Evolutionary conservation across 2,329 filamentous ascomycete species (phyloP).

Genomic region (Lizonia empirigonia): DNA sequence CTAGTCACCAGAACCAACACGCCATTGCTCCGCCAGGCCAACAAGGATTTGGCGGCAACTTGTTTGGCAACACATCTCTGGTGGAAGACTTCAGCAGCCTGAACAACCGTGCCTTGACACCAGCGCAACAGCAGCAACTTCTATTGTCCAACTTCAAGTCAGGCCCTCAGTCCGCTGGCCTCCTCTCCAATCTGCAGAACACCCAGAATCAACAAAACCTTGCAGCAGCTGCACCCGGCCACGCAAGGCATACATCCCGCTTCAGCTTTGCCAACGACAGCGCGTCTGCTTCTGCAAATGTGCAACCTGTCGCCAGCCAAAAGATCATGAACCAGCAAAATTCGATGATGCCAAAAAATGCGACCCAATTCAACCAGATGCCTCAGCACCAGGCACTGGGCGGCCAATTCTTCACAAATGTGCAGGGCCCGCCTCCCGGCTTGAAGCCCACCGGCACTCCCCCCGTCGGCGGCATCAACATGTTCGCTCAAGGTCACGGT

Average conservation of each 20-base stretch:
- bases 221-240: constrained; percentile 66
- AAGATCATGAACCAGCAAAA: constrained; percentile 83
- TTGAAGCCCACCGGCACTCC: constrained; percentile 94
- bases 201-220: constrained; percentile 55
- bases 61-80: constrained; percentile 45
- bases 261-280: constrained; percentile 85
- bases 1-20: constrained; percentile 64
- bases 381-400: constrained; percentile 60
- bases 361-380: constrained; percentile 57
- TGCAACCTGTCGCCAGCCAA: constrained; percentile 79
- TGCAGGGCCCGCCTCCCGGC: constrained; percentile 91
- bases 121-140: constrained; percentile 73
- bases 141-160: constrained; percentile 67
- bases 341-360: constrained; percentile 74
- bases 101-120: constrained; percentile 75
- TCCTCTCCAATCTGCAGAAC: constrained; percentile 52
- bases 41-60: constrained; percentile 56
- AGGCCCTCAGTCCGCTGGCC: constrained; percentile 59
- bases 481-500: constrained; percentile 88
- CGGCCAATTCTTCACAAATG: constrained; percentile 79
- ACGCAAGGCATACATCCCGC: constrained; percentile 82
- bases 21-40: constrained; percentile 80
- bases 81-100: constrained; percentile 51
- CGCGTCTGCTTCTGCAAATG: constrained; percentile 62
- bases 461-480: constrained; percentile 75